Evolutionary conservation across 1,139 yeast genomes (phyloP).

Genomic region (Petasospora rhodanensis): DNA sequence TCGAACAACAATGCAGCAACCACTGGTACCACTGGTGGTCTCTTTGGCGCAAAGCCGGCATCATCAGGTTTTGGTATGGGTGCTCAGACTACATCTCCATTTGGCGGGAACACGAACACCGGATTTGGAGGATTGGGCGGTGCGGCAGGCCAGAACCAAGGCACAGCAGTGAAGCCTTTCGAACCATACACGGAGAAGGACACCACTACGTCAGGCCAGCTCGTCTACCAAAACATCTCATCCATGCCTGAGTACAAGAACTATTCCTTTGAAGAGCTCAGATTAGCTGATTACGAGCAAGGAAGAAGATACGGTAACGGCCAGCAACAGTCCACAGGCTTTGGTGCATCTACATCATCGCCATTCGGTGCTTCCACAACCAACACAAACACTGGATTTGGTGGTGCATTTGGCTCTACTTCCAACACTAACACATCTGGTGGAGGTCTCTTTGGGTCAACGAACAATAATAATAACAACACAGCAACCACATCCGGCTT

Average conservation of each 20-base stretch:
- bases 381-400: conserved; percentile 6
- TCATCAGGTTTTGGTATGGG: conserved; percentile 15
- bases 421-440: conserved; percentile 12
- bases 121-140: no score
- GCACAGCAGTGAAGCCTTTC: conserved; percentile 71
- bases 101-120: no score
- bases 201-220: conserved; percentile 45
- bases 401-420: conserved; percentile 17
- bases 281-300: conserved; percentile 77
- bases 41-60: conserved; percentile 26
- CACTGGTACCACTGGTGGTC: conserved; percentile 14
- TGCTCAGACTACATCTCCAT: conserved; percentile 30
- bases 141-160: conserved; percentile 58
- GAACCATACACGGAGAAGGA: conserved; percentile 71
- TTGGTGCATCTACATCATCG: conserved; percentile 12
- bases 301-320: conserved; percentile 32
- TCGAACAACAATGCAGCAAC: conserved; percentile 16
- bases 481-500: conserved; percentile 20
- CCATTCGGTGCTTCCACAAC: conserved; percentile 11
- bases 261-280: conserved; percentile 80
- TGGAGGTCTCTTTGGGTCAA: conserved; percentile 27
- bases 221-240: conserved; percentile 67
- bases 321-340: conserved; percentile 8
- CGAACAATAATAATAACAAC: conserved; percentile 21
- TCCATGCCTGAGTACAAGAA: conserved; percentile 88